Evolutionary conservation across 176 grass and related monocot species (phyloP), one percentile per base, ranked within the genome.

Genomic region (Phragmites australis): DNA sequence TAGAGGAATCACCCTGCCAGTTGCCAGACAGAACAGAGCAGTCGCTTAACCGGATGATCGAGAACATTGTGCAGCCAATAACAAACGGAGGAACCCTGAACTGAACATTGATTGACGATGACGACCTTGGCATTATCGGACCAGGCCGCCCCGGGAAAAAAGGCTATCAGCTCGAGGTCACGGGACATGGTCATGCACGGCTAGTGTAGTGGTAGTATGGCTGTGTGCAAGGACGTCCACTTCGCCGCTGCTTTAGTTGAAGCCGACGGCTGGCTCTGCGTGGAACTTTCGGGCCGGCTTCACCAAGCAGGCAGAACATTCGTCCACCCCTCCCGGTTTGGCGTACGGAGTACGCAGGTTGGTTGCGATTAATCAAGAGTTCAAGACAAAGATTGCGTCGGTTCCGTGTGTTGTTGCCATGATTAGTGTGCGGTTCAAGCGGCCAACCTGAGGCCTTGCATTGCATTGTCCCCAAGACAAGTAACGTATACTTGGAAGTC

Each of bases 351-450:
- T 37, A 37, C 34, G 34, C 16, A 17, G 31, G 37, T 56, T 10
- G 37, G 56, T 13, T 61, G 52, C 29, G n/a, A 16, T 48, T 52
- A 52, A 62, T 62, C 10, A 51, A 52, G 18, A 23, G 43, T 51
- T 62, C 10, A 51, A 52, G 18, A 23, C 54, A 52, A 62, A 74
- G 31, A 40, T 85, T 53, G 56, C 8, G 65, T 61, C 6, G 42
- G 16, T 37, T 78, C 54, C 65, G 65, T 70, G 30, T 42, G 32
- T 18, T 42, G 17, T 18, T 42, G 17, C 6, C 44, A 78, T 63
- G 74, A 78, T 85, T 41, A 42, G 22, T 43, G 5, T 42, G 52
- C 50, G 43, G 82, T 70, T 85, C 11, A 42, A 75, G 70, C 74
- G 43, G 68, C 64, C 53, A 21, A 14, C 19, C 74, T 1, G 51